Percentiles rank a stretch among this genome's conserved stretches.
Conservation (phyloP, 225 moss, liverwort and hornwort species). For the Physcomitrium patens region DNA sequence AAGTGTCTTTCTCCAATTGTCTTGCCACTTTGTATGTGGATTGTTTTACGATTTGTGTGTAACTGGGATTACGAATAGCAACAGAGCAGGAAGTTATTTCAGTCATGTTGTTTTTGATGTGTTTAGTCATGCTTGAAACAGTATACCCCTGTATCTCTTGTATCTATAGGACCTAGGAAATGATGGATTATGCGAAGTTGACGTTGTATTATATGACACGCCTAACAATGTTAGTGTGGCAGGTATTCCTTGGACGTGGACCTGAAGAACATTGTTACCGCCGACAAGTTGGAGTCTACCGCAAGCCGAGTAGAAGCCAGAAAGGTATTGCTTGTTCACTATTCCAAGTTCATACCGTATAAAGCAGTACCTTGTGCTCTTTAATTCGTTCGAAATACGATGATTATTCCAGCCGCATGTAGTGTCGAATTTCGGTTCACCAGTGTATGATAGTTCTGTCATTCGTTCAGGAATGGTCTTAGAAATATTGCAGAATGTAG, state of each 20-base stretch:
- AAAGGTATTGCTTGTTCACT: constrained; percentile 44
- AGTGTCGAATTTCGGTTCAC: no score
- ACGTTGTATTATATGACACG: background rate
- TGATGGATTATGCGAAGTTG: background rate
- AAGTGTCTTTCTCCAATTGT: no score
- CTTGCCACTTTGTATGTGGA: no score
- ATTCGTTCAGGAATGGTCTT: background rate
- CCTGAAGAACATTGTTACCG: constrained; percentile 62
- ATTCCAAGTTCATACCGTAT: background rate
- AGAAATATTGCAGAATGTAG: background rate
- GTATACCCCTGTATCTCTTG: no score
- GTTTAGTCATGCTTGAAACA: no score
- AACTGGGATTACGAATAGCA: no score
- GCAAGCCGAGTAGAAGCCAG: constrained; percentile 65
- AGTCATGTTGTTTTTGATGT: no score
- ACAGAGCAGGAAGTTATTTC: no score
- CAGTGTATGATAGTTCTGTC: no score
- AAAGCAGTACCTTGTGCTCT: background rate
- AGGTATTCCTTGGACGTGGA: constrained; percentile 87
- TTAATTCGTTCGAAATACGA: background rate
- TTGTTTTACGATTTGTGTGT: no score
- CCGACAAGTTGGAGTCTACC: constrained; percentile 67
- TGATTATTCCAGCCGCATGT: background rate
- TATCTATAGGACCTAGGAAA: background rate
- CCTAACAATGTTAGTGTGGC: background rate